Evolutionary conservation across 768 basidiomycete genomes (phyloP).

Genomic region (Exidia glandulosa): DNA sequence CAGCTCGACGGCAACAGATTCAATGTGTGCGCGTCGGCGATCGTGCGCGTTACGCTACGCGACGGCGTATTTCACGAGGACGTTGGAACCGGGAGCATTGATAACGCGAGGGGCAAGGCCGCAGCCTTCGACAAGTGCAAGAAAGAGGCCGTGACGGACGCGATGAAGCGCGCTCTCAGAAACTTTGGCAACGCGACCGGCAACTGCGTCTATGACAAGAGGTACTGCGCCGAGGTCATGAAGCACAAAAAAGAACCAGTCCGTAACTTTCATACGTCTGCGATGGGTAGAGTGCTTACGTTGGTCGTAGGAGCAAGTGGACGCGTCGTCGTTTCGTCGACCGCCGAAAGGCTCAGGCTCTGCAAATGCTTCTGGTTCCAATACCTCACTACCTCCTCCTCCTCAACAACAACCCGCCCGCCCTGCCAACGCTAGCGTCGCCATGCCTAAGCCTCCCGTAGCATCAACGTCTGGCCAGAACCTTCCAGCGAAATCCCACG

Average conservation of each 20-base stretch:
- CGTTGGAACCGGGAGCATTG: conserved; percentile 78
- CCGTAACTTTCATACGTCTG: conserved; percentile 19
- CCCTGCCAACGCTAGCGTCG: conserved; percentile 12
- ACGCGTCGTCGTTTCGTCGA: conserved; percentile 55
- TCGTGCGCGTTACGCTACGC: conserved; percentile 75
- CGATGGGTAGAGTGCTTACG: not conserved
- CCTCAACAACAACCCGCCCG: conserved; percentile 4
- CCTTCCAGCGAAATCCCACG: too few species aligned
- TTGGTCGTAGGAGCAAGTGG: conserved; percentile 44
- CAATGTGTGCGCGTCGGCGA: conserved; percentile 69
- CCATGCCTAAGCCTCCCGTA: not conserved
- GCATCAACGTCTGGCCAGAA: too few species aligned
- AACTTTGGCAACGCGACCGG: conserved; percentile 93
- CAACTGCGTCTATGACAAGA: conserved; percentile 95
- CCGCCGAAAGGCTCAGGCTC: conserved; percentile 54
- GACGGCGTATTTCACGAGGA: conserved; percentile 92
- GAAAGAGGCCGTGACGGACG: conserved; percentile 97
- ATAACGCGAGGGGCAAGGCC: conserved; percentile 79
- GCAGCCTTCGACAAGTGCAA: conserved; percentile 91
- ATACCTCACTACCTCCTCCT: conserved; percentile 12
- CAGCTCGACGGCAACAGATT: conserved; percentile 42
- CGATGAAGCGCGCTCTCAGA: conserved; percentile 77
- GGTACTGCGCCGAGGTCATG: conserved; percentile 68
- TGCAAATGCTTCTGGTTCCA: not conserved
- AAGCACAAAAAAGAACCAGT: conserved; percentile 84